Conservation (phyloP, 2,329 filamentous ascomycete genomes). For the Colletotrichum sansevieriae region DNA sequence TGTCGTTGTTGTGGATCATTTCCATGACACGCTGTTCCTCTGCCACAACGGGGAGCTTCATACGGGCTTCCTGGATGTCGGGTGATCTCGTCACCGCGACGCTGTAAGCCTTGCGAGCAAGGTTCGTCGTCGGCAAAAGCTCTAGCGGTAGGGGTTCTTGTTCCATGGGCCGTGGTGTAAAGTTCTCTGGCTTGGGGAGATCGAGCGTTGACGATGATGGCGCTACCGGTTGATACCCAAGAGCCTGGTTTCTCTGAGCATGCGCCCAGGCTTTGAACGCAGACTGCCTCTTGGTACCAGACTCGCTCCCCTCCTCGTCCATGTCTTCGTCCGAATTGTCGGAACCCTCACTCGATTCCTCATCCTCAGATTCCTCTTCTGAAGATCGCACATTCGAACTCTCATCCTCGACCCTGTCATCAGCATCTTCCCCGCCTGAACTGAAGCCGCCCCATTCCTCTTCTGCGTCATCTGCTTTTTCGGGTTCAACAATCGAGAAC, state of each 20-base stretch:
- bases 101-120: slow-evolving; percentile 79
- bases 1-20: slow-evolving; percentile 90
- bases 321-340: slow-evolving; percentile 47
- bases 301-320: slow-evolving; percentile 48
- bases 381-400: slow-evolving; percentile 43
- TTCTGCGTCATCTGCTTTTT: slow-evolving; percentile 48
- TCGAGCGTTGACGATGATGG: slow-evolving; percentile 58
- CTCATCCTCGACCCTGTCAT: slow-evolving; percentile 18
- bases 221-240: slow-evolving; percentile 72
- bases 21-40: slow-evolving; percentile 99
- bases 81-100: slow-evolving; percentile 77
- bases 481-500: slow-evolving; percentile 58
- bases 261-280: slow-evolving; percentile 97
- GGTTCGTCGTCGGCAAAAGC: slow-evolving; percentile 70
- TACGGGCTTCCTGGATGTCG: slow-evolving; percentile 81
- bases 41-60: slow-evolving; percentile 88
- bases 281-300: slow-evolving; percentile 58
- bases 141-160: slow-evolving; percentile 78
- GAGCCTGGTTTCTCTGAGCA: slow-evolving; percentile 84
- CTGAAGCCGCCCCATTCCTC: slow-evolving; percentile 45
- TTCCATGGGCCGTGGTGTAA: slow-evolving; percentile 76
- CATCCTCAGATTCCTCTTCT: slow-evolving; percentile 46
- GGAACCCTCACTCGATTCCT: slow-evolving; percentile 42
- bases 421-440: slow-evolving; percentile 42
- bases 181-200: slow-evolving; percentile 71